These are phyloP conservation scores for Trichoderma simmonsii DNA, from an alignment of 2,329 filamentous ascomycete genomes.

Conservation along the genomic window DNA sequence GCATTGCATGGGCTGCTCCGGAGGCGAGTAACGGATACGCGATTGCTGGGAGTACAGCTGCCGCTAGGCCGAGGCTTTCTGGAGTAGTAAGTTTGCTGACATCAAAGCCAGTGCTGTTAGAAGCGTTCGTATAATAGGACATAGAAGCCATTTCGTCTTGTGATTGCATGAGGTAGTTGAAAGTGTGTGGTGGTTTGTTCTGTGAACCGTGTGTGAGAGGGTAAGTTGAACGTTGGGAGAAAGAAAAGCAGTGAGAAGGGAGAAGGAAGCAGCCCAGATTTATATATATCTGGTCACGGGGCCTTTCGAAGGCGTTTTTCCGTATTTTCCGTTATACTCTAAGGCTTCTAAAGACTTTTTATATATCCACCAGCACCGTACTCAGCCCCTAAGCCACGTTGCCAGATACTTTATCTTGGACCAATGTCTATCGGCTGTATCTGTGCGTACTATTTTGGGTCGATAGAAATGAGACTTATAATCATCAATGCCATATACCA, in stretches of 20 bases:
- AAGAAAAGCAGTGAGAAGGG: background rate
- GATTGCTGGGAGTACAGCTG: background rate
- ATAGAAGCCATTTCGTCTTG: background rate
- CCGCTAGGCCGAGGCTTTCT: background rate
- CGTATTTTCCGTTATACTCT: no score
- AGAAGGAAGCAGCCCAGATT: background rate
- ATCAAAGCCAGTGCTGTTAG: background rate
- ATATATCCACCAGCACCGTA: no score
- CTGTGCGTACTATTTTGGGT: no score
- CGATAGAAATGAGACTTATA: no score
- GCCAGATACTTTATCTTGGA: no score
- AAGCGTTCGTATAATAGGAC: background rate
- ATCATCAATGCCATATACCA: no score
- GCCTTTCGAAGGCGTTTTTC: background rate
- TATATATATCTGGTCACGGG: background rate
- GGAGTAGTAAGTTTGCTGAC: background rate
- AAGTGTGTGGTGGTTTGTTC: background rate
- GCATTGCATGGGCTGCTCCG: fast-evolving
- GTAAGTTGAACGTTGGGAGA: background rate
- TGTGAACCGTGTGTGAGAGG: background rate
- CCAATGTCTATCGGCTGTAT: no score
- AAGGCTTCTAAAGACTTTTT: no score
- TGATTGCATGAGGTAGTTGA: background rate
- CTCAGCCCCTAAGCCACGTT: no score
- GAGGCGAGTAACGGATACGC: background rate